Evolutionary conservation across 164 flowering plant genomes (phyloP).

Genomic region (Nymphaea thermarum): DNA sequence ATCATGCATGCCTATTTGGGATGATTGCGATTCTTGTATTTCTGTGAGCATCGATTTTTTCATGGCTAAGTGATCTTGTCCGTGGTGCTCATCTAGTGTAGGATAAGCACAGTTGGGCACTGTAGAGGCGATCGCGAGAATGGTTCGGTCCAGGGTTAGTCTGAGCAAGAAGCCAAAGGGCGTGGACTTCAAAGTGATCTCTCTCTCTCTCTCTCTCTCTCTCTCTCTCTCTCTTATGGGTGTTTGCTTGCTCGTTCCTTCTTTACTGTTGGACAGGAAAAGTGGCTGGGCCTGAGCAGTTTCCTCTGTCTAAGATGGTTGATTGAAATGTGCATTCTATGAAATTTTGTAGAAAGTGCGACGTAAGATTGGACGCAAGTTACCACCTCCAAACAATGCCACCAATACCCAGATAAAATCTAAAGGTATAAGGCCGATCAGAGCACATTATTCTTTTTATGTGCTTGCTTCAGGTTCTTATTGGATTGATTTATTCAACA

Average conservation of each 20-base stretch:
- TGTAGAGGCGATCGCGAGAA: neutral
- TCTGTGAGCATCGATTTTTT: neutral
- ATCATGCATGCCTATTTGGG: too few species aligned
- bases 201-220: neutral
- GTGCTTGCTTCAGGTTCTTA: neutral
- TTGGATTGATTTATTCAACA: too few species aligned
- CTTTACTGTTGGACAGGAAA: neutral
- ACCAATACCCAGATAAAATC: constrained; percentile 77
- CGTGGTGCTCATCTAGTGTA: neutral
- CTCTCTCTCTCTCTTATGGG: neutral
- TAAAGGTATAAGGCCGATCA: constrained; percentile 35
- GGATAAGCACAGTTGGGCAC: too few species aligned
- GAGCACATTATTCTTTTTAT: too few species aligned
- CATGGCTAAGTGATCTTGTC: neutral
- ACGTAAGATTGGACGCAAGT: constrained; percentile 77
- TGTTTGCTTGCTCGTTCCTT: neutral
- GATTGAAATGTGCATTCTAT: neutral
- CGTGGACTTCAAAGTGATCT: constrained; percentile 57
- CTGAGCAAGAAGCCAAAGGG: constrained; percentile 32
- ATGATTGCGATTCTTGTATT: too few species aligned
- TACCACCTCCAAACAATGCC: constrained; percentile 80
- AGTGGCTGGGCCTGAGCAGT: too few species aligned
- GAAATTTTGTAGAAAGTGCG: constrained; percentile 60
- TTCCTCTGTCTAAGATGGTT: neutral
- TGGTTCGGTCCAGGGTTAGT: constrained; percentile 12